Evolutionary conservation across 2,329 filamentous ascomycete genomes (phyloP), one percentile per base, ranked within the genome.

Genomic region (Aspergillus luchuensis): DNA sequence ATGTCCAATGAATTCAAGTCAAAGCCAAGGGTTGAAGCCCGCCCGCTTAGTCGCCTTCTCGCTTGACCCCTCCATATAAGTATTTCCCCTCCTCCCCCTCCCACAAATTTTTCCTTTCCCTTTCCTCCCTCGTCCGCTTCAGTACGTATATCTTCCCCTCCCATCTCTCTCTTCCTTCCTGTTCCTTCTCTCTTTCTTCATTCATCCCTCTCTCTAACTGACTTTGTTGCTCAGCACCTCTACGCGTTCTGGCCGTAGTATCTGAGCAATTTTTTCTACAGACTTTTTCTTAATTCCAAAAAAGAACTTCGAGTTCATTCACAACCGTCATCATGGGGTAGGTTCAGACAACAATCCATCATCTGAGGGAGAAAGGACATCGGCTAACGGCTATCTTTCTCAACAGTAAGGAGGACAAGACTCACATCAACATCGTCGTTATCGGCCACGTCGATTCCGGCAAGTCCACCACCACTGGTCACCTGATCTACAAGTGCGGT

Each of bases 401-500:
- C 64, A 69, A 74, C 78, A 94, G 93, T 91, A 98, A 92, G 87
- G 89, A 97, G 78, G 91, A 94, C 71, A 96, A 96, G 90, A 84
- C 82, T 84, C 94, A 98, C 84, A 92, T 98, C 84, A 93, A 93
- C 91, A 90, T 97, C 83, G 92, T 97, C 85, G 92, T 97, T 83
- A 96, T 96, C 88, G 92, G 93, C 87, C 94, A 97, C 89, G 93
- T 97, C 91, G 92, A 97, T 85, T 96, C 92, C 83, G 94, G 93
- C 86, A 97, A 97, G 90, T 97, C 93, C 75, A 97, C 93, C 82
- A 97, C 93, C 82, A 91, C 89, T 74, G 88, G 89, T 82, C 89
- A 94, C 87, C 89, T 99, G 89, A 98, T 99, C 91, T 98, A 98
- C 92, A 94, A 99, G 91, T 98, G 95, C 88, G 95, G 95, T 90